Evolutionary conservation across 164 flowering plant genomes (phyloP).

Genomic region (Piper betle): DNA sequence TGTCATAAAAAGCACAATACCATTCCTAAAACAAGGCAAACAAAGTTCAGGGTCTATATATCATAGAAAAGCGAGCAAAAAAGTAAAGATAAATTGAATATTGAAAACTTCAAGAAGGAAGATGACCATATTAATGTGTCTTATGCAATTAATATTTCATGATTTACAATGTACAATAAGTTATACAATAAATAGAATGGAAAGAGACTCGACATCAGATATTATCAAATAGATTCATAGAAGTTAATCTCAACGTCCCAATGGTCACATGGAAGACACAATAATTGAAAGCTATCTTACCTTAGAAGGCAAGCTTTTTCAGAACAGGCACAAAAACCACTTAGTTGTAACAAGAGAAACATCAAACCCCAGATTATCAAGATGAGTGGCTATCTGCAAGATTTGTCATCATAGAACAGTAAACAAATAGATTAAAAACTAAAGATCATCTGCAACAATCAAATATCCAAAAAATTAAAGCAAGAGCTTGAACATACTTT

Average conservation of each 20-base stretch:
- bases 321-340: slow-evolving; percentile 94
- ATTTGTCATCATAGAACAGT: slow-evolving; percentile 3
- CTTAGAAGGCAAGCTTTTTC: slow-evolving; percentile 98
- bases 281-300: slow-evolving; percentile 16
- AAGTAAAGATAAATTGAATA: not conserved
- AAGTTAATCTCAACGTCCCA: not conserved
- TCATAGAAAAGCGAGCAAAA: not conserved
- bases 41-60: not conserved
- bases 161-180: no score
- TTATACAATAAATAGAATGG: not conserved
- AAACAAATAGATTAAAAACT: not conserved
- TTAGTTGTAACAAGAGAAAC: slow-evolving; percentile 93
- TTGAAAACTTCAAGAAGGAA: no score
- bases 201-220: not conserved
- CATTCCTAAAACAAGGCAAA: not conserved
- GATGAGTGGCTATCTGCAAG: slow-evolving; percentile 71
- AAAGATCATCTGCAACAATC: not conserved
- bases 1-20: not conserved
- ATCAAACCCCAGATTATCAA: slow-evolving; percentile 79
- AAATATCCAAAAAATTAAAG: not conserved
- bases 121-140: no score
- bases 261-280: not conserved
- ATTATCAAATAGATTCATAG: no score
- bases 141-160: no score
- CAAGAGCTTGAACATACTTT: slow-evolving; percentile 25